phyloP scores from a whole-genome alignment of 352 stramenopile genomes.

The Pythium rhizo-oryzae region DNA sequence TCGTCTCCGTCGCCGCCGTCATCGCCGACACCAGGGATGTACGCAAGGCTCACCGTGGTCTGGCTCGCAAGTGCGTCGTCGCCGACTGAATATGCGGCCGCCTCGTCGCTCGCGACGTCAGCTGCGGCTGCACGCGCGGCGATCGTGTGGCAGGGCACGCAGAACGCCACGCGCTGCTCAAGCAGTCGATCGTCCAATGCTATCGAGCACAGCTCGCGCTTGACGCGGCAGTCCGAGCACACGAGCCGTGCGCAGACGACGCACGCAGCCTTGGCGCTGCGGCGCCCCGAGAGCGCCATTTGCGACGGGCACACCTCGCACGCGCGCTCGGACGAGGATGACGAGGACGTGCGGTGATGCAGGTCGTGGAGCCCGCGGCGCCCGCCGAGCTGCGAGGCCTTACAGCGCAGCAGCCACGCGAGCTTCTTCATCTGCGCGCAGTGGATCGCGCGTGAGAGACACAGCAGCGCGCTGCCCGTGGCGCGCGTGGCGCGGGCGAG shows the following conservation, averaged over 20 bases:
- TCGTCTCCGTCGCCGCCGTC: neutral
- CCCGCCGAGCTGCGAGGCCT: slow-evolving; percentile 1
- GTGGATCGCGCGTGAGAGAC: slow-evolving; percentile 23
- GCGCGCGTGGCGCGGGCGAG: neutral
- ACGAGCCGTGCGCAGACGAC: slow-evolving; percentile 52
- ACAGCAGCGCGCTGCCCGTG: neutral
- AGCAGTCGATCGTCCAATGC: slow-evolving; percentile 6
- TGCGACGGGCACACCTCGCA: slow-evolving; percentile 29
- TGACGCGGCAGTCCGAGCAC: slow-evolving; percentile 56
- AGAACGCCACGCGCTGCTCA: slow-evolving; percentile 27
- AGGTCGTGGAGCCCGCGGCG: neutral
- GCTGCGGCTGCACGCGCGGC: slow-evolving; percentile 18
- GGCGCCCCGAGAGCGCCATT: neutral
- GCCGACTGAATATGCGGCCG: neutral
- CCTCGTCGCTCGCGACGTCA: slow-evolving; percentile 26
- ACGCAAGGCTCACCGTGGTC: neutral
- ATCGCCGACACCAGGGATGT: neutral
- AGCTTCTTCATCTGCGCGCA: slow-evolving; percentile 76
- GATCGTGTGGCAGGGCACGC: slow-evolving; percentile 28
- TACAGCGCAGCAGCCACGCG: slow-evolving; percentile 51
- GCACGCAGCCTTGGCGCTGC: slow-evolving; percentile 29
- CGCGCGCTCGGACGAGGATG: neutral
- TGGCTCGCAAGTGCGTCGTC: neutral
- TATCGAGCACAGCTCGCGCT: slow-evolving; percentile 40
- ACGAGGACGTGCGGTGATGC: neutral